Evolutionary conservation across 441 rosid species (phyloP).

Genomic region (Breynia disticha): DNA sequence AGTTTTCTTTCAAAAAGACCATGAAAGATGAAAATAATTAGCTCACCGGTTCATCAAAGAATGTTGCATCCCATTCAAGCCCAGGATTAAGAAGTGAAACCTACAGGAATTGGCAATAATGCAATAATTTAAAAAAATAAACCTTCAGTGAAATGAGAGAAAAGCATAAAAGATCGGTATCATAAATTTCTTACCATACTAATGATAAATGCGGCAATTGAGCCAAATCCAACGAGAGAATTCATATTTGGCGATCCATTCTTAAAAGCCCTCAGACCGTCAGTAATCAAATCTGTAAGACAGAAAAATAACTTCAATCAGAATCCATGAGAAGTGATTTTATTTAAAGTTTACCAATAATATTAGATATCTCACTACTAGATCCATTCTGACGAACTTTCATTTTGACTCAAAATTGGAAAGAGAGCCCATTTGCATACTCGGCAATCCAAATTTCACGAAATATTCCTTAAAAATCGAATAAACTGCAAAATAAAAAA

Average conservation of each 20-base stretch:
- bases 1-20: slow-evolving; percentile 1
- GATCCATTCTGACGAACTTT: too few species aligned
- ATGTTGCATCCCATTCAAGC: slow-evolving; percentile 89
- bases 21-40: slow-evolving; percentile 28
- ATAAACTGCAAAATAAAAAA: background rate
- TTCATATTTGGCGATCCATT: slow-evolving; percentile 97
- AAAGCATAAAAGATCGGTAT: background rate
- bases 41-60: slow-evolving; percentile 96
- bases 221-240: slow-evolving; percentile 88
- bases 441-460: too few species aligned
- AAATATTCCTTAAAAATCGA: too few species aligned
- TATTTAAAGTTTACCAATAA: background rate
- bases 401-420: too few species aligned
- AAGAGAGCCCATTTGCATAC: too few species aligned
- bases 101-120: slow-evolving; percentile 27
- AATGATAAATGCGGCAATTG: slow-evolving; percentile 72
- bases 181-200: slow-evolving; percentile 49
- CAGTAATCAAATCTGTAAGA: slow-evolving; percentile 62
- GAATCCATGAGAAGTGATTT: background rate
- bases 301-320: background rate
- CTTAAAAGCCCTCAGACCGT: slow-evolving; percentile 71
- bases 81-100: slow-evolving; percentile 74
- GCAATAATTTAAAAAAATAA: slow-evolving; percentile 12
- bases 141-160: slow-evolving; percentile 5
- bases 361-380: too few species aligned